Percentiles rank a stretch among this genome's conserved stretches.
These are phyloP conservation scores for Waitea zeae DNA, from an alignment of 1,284 basidiomycete species.

Conservation along the genomic window DNA sequence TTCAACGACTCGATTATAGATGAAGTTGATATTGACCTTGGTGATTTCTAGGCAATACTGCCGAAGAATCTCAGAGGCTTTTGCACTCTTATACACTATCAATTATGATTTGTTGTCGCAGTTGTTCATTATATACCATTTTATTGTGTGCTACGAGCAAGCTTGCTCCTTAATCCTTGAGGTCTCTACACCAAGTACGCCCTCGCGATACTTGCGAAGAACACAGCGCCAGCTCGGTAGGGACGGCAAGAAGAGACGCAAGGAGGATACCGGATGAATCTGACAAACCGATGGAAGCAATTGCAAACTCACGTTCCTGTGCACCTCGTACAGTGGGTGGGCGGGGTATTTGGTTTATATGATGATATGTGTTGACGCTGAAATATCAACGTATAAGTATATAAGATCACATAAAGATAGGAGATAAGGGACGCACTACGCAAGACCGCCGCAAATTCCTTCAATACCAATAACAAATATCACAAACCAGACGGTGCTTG, in stretches of 20 bases:
- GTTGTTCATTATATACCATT: too few relatives aligned
- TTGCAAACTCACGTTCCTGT: constrained; percentile 77
- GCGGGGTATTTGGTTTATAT: constrained; percentile 53
- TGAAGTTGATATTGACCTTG: constrained; percentile 57
- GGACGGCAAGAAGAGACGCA: constrained; percentile 67
- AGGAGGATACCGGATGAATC: constrained; percentile 65
- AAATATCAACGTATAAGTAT: not conserved
- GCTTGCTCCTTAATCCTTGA: too few relatives aligned
- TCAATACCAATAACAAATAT: constrained; percentile 74
- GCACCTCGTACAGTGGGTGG: constrained; percentile 32
- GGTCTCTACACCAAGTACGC: constrained; percentile 51
- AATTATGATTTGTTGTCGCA: too few relatives aligned
- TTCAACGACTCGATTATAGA: constrained; percentile 44
- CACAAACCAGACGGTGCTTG: constrained; percentile 38
- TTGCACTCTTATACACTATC: too few relatives aligned
- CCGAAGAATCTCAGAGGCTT: too few relatives aligned
- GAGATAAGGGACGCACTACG: constrained; percentile 45
- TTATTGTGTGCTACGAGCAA: too few relatives aligned
- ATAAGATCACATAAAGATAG: constrained; percentile 1
- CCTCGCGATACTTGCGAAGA: constrained; percentile 56
- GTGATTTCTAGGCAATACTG: constrained; percentile 66
- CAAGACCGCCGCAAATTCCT: constrained; percentile 80
- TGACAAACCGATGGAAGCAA: constrained; percentile 71
- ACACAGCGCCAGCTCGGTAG: constrained; percentile 71
- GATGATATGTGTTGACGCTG: constrained; percentile 80